Conservation (phyloP, 805 yeast genomes). For the Suhomyces sp. region DNA sequence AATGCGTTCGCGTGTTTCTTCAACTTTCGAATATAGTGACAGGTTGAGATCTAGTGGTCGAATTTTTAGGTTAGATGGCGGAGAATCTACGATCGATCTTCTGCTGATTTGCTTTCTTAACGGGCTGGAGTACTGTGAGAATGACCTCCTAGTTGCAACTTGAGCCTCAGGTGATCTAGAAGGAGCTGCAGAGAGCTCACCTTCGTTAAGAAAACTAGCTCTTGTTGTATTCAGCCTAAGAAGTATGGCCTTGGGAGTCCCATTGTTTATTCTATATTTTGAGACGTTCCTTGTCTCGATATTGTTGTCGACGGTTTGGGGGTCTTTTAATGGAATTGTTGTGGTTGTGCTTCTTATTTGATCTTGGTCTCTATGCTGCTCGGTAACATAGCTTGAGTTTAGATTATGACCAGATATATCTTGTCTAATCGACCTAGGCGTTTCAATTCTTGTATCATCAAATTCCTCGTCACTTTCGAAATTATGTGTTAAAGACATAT, state of each 20-base stretch:
- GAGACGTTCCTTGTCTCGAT: background rate
- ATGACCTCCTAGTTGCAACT: background rate
- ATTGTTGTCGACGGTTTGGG: background rate
- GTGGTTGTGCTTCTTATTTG: background rate
- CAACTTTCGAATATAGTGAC: background rate
- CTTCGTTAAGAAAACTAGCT: background rate
- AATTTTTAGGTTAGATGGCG: constrained; percentile 21
- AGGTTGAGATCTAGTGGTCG: constrained; percentile 9
- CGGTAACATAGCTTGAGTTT: background rate
- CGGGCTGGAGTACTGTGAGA: constrained; percentile 2
- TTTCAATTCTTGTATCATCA: constrained; percentile 28
- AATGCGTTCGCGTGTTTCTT: background rate
- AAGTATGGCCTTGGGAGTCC: background rate
- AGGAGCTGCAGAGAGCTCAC: background rate
- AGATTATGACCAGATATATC: constrained; percentile 3
- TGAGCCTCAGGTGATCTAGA: background rate
- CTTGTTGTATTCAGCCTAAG: background rate
- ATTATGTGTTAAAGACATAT: background rate
- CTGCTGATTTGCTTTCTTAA: background rate
- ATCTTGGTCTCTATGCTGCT: background rate
- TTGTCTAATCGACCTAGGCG: constrained; percentile 17
- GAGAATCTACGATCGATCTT: constrained; percentile 10
- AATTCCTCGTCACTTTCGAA: constrained; percentile 24
- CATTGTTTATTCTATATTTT: background rate
- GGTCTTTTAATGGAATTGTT: constrained; percentile 1